Base-by-base conservation (phyloP, 306 rosid species). In the Canavalia ensiformis region DNA sequence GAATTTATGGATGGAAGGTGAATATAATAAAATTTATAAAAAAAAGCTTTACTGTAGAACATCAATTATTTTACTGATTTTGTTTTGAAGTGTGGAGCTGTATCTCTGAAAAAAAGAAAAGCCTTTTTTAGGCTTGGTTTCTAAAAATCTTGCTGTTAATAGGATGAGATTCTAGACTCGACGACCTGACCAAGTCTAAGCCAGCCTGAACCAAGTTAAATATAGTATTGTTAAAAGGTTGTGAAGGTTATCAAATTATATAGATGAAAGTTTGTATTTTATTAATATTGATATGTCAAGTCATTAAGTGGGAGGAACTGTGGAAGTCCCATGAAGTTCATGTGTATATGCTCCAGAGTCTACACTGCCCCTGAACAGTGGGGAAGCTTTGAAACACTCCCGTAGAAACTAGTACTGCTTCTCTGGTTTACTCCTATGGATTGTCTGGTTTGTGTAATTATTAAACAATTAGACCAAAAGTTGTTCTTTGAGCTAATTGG, bases 1-100 rank as follows among this genome's bases (percentile, higher is more conserved):
- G 97, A 91, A 45, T 82, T 80, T 45, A 73, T 88, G 88, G 93
- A 91, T 84, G 91, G 87, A 81, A 85, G 94, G 98, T 93, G 87
- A 41, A 86, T 77, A 74, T 77, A 12, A 47, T 68, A 42, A 67
- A 72, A 30, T 54, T 50, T 5, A 58, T 45, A 12, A 3, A 13
- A 0, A 11, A 0, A 11, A 67, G 31, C 34, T 66, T 57, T 42
- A 54, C 66, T 65, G 25, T 18, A 3, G 35, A 75, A 52, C 45
- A 46, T 68, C 69, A 8, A 7, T 6, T 41, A 8, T 13, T 79
- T 67, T 12, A 45, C 77, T 63, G 45, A 28, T 54, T 42, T 34
- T 10, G 11, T 10, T 18, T 37, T 70, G 51, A 5, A 30, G 54
- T 57, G 30, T 57, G 12, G 54, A 57, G 42, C 39, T 69, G 4